phyloP scores from a whole-genome alignment of 148 eudicot genomes.

The Silene latifolia region DNA sequence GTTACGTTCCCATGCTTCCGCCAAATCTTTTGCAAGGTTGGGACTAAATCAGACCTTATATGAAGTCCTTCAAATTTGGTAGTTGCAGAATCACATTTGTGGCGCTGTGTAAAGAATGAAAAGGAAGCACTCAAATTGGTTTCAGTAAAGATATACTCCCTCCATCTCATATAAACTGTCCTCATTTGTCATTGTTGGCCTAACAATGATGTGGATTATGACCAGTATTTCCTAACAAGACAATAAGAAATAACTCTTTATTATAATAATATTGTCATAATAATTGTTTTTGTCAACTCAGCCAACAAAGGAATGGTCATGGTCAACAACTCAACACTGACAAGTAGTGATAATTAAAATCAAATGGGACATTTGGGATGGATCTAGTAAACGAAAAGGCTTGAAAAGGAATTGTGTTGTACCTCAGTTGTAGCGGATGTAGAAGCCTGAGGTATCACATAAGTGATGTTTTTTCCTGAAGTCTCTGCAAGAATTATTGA shows the following conservation, averaged over 20 bases:
- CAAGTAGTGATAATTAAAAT: neutral
- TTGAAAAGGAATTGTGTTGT: neutral
- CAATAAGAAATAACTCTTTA: too few species aligned
- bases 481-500: conserved; percentile 1
- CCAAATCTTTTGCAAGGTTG: conserved; percentile 24
- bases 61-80: conserved; percentile 13
- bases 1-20: conserved; percentile 18
- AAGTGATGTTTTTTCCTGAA: neutral
- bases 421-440: neutral
- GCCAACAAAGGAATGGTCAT: too few species aligned
- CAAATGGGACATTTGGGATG: neutral
- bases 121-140: neutral
- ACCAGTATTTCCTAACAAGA: too few species aligned
- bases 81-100: neutral
- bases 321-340: too few species aligned
- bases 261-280: too few species aligned
- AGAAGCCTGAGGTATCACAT: neutral
- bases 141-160: too few species aligned
- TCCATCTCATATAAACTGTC: too few species aligned
- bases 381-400: neutral
- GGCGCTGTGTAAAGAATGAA: conserved; percentile 1
- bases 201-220: too few species aligned
- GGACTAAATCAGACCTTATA: conserved; percentile 4
- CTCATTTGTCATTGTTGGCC: too few species aligned
- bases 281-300: too few species aligned